These are phyloP conservation scores for Vigna hirtella DNA, from an alignment of 306 rosid species.

Conservation along the genomic window DNA sequence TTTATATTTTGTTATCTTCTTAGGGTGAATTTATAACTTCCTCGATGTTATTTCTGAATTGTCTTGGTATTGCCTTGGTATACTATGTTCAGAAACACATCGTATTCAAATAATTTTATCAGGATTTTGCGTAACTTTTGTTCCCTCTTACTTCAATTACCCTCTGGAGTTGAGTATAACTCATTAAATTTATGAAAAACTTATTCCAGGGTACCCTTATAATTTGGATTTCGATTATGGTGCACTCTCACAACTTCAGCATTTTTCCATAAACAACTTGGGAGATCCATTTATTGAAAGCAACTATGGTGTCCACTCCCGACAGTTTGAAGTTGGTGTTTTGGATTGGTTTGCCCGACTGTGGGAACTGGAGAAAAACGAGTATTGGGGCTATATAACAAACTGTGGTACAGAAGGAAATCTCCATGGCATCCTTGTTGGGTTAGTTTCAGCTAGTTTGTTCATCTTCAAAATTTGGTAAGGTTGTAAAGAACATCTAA, in stretches of 20 bases:
- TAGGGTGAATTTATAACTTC: slow-evolving; percentile 10
- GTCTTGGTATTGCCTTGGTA: slow-evolving; percentile 19
- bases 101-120: background rate
- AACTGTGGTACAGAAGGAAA: slow-evolving; percentile 99
- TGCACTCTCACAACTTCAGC: slow-evolving; percentile 85
- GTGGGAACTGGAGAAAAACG: slow-evolving; percentile 91
- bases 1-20: slow-evolving; percentile 24
- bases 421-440: slow-evolving; percentile 80
- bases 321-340: slow-evolving; percentile 94
- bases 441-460: slow-evolving; percentile 48
- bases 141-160: background rate
- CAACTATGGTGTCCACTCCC: slow-evolving; percentile 93
- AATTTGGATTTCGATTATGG: slow-evolving; percentile 97
- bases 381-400: slow-evolving; percentile 99
- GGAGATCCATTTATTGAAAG: slow-evolving; percentile 99
- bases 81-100: background rate
- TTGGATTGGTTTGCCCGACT: slow-evolving; percentile 97
- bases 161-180: slow-evolving; percentile 10
- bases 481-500: slow-evolving; percentile 31
- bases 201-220: slow-evolving; percentile 75
- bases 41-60: background rate
- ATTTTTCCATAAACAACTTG: slow-evolving; percentile 92
- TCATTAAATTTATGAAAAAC: slow-evolving; percentile 25
- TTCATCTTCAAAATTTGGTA: slow-evolving; percentile 31
- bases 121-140: slow-evolving; percentile 22